phyloP scores from a whole-genome alignment of 805 yeast species.

The Lachancea fermentati region DNA sequence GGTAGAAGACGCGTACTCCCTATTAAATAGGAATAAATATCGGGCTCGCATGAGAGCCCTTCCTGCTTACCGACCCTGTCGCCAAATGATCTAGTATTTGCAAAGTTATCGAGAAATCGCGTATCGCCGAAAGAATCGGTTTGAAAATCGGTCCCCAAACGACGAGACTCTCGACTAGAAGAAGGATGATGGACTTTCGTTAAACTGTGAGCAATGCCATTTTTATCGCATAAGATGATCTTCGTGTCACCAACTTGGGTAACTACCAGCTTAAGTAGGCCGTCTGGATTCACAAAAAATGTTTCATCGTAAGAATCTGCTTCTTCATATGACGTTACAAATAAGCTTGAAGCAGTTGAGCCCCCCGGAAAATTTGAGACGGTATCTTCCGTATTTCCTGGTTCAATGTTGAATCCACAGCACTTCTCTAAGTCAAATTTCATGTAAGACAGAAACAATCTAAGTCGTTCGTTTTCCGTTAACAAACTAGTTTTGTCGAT shows the following conservation, averaged over 20 bases:
- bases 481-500: slow-evolving; percentile 32
- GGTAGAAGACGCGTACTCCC: slow-evolving; percentile 51
- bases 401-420: slow-evolving; percentile 17
- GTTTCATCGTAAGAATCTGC: slow-evolving; percentile 23
- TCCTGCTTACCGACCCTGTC: slow-evolving; percentile 72
- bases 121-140: slow-evolving; percentile 93
- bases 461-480: slow-evolving; percentile 28
- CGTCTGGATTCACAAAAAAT: slow-evolving; percentile 49
- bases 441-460: slow-evolving; percentile 25
- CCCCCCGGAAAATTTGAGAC: slow-evolving; percentile 43
- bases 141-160: slow-evolving; percentile 62
- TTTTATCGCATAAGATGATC: slow-evolving; percentile 74
- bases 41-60: slow-evolving; percentile 93
- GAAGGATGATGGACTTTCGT: slow-evolving; percentile 85
- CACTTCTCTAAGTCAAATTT: slow-evolving; percentile 29
- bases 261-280: slow-evolving; percentile 61
- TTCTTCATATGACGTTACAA: slow-evolving; percentile 34
- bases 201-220: slow-evolving; percentile 73
- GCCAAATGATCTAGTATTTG: slow-evolving; percentile 93
- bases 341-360: slow-evolving; percentile 66
- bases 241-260: slow-evolving; percentile 94
- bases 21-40: slow-evolving; percentile 59
- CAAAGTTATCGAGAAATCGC: slow-evolving; percentile 66
- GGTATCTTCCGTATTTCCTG: slow-evolving; percentile 17
- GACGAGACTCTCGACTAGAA: slow-evolving; percentile 65